Evolutionary conservation across 2,329 filamentous ascomycete species (phyloP).

Genomic region (Pyrenophora tritici-repentis): DNA sequence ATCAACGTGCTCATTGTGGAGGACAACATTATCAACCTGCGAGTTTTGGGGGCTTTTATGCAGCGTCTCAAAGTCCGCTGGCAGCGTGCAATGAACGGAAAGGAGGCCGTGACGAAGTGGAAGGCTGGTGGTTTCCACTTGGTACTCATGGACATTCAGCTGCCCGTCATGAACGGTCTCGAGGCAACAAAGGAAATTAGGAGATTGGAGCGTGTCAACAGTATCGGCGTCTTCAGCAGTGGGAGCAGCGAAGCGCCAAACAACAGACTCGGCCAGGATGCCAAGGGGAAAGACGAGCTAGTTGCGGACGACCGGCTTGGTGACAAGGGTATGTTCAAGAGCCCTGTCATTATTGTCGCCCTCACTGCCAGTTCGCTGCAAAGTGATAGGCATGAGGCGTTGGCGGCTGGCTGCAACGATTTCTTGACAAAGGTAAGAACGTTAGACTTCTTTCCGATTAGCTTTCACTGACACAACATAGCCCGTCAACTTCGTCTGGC

Average conservation of each 20-base stretch:
- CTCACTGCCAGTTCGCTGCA: slow-evolving; percentile 93
- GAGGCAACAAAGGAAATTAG: slow-evolving; percentile 95
- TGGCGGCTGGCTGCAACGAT: slow-evolving; percentile 96
- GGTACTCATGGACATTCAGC: slow-evolving; percentile 97
- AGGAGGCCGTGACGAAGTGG: slow-evolving; percentile 93
- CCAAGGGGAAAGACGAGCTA: slow-evolving; percentile 40
- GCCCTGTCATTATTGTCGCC: slow-evolving; percentile 95
- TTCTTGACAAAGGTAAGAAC: slow-evolving; percentile 87
- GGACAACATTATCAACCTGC: slow-evolving; percentile 97
- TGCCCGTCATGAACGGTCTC: slow-evolving; percentile 94
- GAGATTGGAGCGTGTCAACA: slow-evolving; percentile 84
- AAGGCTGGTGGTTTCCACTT: slow-evolving; percentile 89
- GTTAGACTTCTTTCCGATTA: neutral
- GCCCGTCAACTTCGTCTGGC: slow-evolving; percentile 97
- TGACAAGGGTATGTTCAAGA: slow-evolving; percentile 78
- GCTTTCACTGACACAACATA: slow-evolving; percentile 49
- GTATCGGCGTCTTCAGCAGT: slow-evolving; percentile 82
- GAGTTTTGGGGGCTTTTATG: slow-evolving; percentile 92
- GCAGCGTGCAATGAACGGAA: slow-evolving; percentile 96
- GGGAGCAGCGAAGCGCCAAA: slow-evolving; percentile 52
- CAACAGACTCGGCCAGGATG: slow-evolving; percentile 45
- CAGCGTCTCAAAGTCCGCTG: slow-evolving; percentile 93
- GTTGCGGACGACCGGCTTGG: slow-evolving; percentile 71
- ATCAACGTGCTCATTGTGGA: slow-evolving; percentile 98
- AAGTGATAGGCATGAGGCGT: slow-evolving; percentile 90